Evolutionary conservation across 192 early-diverging fungal species (phyloP), one percentile per base, ranked within the genome.

Genomic region (Umbelopsis sp.): DNA sequence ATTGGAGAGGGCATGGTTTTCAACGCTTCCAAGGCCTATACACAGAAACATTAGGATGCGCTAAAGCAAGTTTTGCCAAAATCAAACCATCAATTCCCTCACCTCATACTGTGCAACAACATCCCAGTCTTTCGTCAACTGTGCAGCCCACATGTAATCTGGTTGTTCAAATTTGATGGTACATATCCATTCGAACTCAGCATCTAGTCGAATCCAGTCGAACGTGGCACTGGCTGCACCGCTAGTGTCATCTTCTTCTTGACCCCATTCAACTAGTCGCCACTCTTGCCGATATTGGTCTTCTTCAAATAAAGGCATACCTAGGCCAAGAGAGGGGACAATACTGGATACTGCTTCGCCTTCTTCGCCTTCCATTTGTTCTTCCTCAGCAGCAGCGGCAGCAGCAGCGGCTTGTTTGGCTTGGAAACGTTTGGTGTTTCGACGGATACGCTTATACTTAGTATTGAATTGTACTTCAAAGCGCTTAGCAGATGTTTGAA

Each of bases 151-250:
- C 96, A 97, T 98, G 74, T 93, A 96, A 69, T 94, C 94, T 0
- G 90, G 87, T 79, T 98, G 95, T 68, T 91, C 87, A 70, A 97
- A 95, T 22, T 88, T 85, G 65, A 96, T 91, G 10, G 88, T 73
- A 71, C 95, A 95, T 20, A 96, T 78, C 98, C 98, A 99, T 67
- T 97, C 94, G 65, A 92, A 83, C 56, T 97, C 97, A 2, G 95
- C 92, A 74, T 99, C 97, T 62, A 98, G 77, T 36, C 96, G 87
- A 80, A 99, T 96, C 94, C 96, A 98, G 73, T 99, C 98, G 43
- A 98, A 94, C n/a, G 90, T 87, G 0, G 87, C 86, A 67, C 88
- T 81, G 11, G 79, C 75, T 26, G 79, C 79, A 32, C 79, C 79
- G 74, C 79, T 81, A 0, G 75, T 87, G 66, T 92, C 85, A 44